Percentiles rank a stretch among this genome's conserved stretches.
Evolutionary conservation across 805 yeast species (phyloP).

Genomic region (Kazachstania kunashirensis): DNA sequence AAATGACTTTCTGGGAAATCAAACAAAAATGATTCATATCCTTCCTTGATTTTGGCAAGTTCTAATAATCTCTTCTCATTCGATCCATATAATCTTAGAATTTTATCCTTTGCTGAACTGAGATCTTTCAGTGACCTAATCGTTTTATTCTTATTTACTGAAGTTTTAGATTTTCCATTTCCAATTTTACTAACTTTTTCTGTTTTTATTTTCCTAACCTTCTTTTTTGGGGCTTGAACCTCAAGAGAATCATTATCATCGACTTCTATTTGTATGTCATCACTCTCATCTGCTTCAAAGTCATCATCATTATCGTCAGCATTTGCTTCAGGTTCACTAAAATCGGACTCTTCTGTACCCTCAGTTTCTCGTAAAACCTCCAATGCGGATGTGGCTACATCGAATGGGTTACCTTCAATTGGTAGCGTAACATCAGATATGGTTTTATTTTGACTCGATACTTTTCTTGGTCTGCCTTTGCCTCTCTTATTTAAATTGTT

Average conservation of each 20-base stretch:
- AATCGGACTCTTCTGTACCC: slow-evolving; percentile 6
- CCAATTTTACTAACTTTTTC: background rate
- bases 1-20: slow-evolving; percentile 31
- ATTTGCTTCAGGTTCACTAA: background rate
- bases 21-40: slow-evolving; percentile 43
- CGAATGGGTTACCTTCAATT: background rate
- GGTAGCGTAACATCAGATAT: background rate
- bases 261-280: slow-evolving; percentile 13
- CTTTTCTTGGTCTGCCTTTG: slow-evolving; percentile 17
- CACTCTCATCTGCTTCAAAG: slow-evolving; percentile 9
- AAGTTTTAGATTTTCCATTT: background rate
- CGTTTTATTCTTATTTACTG: slow-evolving; percentile 8
- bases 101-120: slow-evolving; percentile 35
- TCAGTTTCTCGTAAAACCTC: slow-evolving; percentile 1
- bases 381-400: slow-evolving; percentile 3
- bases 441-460: background rate
- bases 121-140: slow-evolving; percentile 26
- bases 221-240: slow-evolving; percentile 3
- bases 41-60: slow-evolving; percentile 36
- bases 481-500: background rate
- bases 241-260: slow-evolving; percentile 10
- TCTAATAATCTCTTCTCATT: slow-evolving; percentile 36
- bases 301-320: slow-evolving; percentile 4
- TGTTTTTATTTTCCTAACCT: background rate
- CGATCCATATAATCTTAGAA: slow-evolving; percentile 40